Base-by-base conservation (phyloP, 2,329 filamentous ascomycete genomes). In the Botrytis pseudocinerea region DNA sequence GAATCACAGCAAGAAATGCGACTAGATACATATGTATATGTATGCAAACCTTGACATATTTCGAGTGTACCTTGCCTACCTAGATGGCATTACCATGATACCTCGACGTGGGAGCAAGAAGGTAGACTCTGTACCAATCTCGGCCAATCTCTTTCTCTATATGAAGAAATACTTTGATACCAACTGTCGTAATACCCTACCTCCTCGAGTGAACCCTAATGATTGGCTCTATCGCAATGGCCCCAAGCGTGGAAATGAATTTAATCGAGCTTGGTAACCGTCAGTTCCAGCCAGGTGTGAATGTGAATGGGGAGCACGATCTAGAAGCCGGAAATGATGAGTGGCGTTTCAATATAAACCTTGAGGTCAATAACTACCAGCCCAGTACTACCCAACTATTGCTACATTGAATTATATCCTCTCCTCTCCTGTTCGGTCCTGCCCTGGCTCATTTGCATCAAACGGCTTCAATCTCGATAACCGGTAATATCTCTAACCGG, bases 291-390 rank as follows among this genome's bases (percentile, higher is more conserved):
- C 59, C 59, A 61, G 59, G 35, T 6, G 32, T 32, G 57, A 60
- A 60, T 60, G 25, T 32, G 57, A 60, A 60, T 60, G 25, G 48
- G 28, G 38, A 60, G 35, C 25, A 61, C 35, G 35, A 61, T 61
- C 59, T 62, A 62, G 35, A 40, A 62, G 35, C 60, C 20, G 61
- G 28, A 18, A 63, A 42, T 63, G 40, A 22, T 22, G 61, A 63
- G 38, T 63, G 38, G 61, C 61, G 25, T 62, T 28, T 62, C 60
- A 62, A 62, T 62, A 62, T 62, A 40, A 62, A 28, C 60, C 22
- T 62, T 62, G 35, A 38, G 20, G 42, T n/a, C 60, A 62, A 28
- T 42, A 62, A 42, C 38, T 38, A 14, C 59, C 35, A 16, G 10
- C 59, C 35, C n/a, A 20, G 18, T 59, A 59, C 28, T 10, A 35